These are phyloP conservation scores for Gracilaria gracilis DNA, from an alignment of 23 red algal species.

Conservation along the genomic window DNA sequence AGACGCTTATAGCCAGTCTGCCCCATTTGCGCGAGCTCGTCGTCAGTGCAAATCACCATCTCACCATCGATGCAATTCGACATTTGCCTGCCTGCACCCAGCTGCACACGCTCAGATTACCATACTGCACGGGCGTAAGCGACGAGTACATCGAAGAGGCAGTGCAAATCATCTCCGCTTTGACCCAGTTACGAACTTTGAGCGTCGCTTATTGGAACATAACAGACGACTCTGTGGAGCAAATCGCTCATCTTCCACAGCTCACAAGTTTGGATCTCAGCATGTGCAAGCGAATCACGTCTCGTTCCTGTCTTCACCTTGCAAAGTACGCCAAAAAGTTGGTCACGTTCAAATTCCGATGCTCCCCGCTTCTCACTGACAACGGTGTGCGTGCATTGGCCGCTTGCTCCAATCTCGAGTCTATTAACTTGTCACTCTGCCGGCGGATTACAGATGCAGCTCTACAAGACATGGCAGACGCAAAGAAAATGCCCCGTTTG, in stretches of 20 bases:
- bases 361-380: neutral
- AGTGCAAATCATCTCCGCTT: neutral
- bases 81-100: neutral
- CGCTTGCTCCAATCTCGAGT: conserved; percentile 15
- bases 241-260: neutral
- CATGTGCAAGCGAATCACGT: conserved; percentile 16
- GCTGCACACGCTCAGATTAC: conserved; percentile 2
- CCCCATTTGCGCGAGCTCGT: conserved; percentile 11
- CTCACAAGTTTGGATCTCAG: neutral
- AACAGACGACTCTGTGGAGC: conserved; percentile 9
- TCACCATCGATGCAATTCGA: conserved; percentile 9
- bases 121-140: conserved; percentile 16
- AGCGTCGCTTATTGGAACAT: conserved; percentile 37
- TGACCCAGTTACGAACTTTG: neutral
- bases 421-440: conserved; percentile 11
- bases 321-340: neutral
- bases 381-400: conserved; percentile 19
- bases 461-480: neutral
- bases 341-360: neutral
- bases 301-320: neutral
- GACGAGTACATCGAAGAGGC: neutral
- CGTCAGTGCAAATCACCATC: neutral
- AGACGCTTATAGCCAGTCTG: neutral
- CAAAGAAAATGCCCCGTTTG: conserved; percentile 9
- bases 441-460: conserved; percentile 11